These are phyloP conservation scores for Mycena leptocephala DNA, from an alignment of 768 basidiomycete genomes.

Conservation along the genomic window DNA sequence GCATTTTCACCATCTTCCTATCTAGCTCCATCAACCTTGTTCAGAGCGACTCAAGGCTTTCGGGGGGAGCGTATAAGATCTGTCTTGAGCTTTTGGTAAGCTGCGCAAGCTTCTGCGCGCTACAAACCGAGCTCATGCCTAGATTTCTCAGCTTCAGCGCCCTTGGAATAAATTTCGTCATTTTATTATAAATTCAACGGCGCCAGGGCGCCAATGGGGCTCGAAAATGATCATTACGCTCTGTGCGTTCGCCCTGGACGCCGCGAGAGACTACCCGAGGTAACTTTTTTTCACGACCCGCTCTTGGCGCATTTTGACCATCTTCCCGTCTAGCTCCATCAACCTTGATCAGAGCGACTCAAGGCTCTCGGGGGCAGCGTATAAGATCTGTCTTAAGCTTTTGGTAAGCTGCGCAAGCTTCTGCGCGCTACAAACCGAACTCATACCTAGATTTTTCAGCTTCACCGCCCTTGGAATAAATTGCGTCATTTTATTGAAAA, in stretches of 20 bases:
- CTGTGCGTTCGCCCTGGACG: background rate
- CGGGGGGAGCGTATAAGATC: too few species aligned
- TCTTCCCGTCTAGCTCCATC: background rate
- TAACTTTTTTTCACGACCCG: background rate
- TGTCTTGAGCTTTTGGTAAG: too few species aligned
- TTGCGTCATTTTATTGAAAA: too few species aligned
- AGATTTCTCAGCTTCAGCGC: too few species aligned
- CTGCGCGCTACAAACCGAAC: background rate
- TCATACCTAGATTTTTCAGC: background rate
- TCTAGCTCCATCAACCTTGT: too few species aligned
- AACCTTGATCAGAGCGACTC: background rate
- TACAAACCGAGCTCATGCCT: too few species aligned
- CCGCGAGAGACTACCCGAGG: background rate
- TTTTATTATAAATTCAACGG: too few species aligned
- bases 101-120: too few species aligned
- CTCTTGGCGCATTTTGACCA: background rate
- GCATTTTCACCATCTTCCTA: too few species aligned
- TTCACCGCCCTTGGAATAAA: background rate
- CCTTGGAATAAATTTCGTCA: too few species aligned
- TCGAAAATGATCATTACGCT: background rate
- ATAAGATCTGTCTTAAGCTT: background rate
- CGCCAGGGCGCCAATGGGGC: too few species aligned
- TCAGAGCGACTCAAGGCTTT: too few species aligned
- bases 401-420: background rate
- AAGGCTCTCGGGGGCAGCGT: background rate